Base-by-base conservation (phyloP, 805 yeast genomes). In the Ascoidea rubescens region DNA sequence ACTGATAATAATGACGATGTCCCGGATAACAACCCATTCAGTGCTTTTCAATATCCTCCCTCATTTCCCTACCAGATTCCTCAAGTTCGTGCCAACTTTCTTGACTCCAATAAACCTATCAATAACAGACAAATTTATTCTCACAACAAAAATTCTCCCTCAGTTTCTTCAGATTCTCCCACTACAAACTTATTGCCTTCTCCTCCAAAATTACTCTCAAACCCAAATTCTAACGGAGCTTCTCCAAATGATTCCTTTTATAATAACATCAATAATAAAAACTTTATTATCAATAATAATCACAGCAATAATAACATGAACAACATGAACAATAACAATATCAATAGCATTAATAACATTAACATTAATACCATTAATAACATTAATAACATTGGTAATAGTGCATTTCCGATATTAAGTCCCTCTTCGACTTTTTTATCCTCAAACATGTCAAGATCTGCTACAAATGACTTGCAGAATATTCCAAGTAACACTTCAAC, bases 391-490 rank as follows among this genome's bases (percentile, higher is more conserved):
- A n/a, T n/a, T n/a, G n/a, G n/a, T n/a, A n/a, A 33, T 33, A 33
- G 10, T 33, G 6, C 10, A 7, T 7, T 33, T 6, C 42, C 42
- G 10, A 33, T 47, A 14, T 52, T 52, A 31, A 45, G 49, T 43
- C 54, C 54, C 2, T 37, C 49, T 10, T 46, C 51, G 8, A 50
- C 52, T 10, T 46, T 52, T 5, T 47, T 46, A 44, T 42, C 52
- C 10, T n/a, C n/a, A n/a, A n/a, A n/a, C n/a, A 52, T 52, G 54
- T 50, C 52, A 16, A 46, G 54, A 31, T 49, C 47, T 31, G 54
- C 51, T 17, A 52, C 54, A 17, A 50, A 52, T 32, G 54, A 52
- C 32, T 46, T 46, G 6, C 43, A 48, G 5, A 5, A 21, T n/a
- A 43, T n/a, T 10, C 37, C 49, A 14, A 50, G 42, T 33, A 33